Evolutionary conservation across 2,329 filamentous ascomycete species (phyloP).

Genomic region (Karstenula rhodostoma): DNA sequence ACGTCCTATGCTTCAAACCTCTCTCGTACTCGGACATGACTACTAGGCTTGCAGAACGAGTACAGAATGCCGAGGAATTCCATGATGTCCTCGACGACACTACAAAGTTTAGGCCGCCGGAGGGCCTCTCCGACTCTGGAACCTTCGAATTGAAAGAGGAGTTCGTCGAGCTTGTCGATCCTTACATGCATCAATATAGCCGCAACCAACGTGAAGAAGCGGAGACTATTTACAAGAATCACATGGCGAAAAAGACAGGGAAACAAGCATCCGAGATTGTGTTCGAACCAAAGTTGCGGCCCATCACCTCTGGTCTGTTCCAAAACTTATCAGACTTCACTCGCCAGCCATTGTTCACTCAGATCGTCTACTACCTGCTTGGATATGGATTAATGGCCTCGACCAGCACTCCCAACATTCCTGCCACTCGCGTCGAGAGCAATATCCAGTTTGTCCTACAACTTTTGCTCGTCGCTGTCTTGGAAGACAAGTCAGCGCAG

Average conservation of each 20-base stretch:
- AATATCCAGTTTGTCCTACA: conserved; percentile 93
- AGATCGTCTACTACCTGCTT: conserved; percentile 88
- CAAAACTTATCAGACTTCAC: conserved; percentile 80
- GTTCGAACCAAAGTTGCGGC: conserved; percentile 84
- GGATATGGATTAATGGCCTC: conserved; percentile 78
- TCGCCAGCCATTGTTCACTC: conserved; percentile 82
- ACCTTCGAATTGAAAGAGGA: conserved; percentile 92
- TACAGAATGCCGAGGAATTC: conserved; percentile 89
- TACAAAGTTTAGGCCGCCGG: conserved; percentile 86
- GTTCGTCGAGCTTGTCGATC: conserved; percentile 87
- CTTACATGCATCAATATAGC: conserved; percentile 94
- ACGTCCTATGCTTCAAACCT: conserved; percentile 95
- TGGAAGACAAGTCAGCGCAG: conserved; percentile 74
- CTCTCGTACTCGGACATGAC: conserved; percentile 93
- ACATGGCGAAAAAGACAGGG: conserved; percentile 86
- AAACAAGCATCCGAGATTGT: conserved; percentile 84
- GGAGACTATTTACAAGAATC: conserved; percentile 85
- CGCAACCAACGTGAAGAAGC: conserved; percentile 98
- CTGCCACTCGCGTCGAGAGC: conserved; percentile 83
- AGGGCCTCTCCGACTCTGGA: conserved; percentile 90
- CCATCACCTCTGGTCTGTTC: conserved; percentile 81
- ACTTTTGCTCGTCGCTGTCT: conserved; percentile 81
- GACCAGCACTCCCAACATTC: conserved; percentile 75
- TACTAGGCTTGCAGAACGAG: conserved; percentile 84
- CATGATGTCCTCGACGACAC: conserved; percentile 84